phyloP scores from a whole-genome alignment of 345 rosid species.

The Populus nigra region DNA sequence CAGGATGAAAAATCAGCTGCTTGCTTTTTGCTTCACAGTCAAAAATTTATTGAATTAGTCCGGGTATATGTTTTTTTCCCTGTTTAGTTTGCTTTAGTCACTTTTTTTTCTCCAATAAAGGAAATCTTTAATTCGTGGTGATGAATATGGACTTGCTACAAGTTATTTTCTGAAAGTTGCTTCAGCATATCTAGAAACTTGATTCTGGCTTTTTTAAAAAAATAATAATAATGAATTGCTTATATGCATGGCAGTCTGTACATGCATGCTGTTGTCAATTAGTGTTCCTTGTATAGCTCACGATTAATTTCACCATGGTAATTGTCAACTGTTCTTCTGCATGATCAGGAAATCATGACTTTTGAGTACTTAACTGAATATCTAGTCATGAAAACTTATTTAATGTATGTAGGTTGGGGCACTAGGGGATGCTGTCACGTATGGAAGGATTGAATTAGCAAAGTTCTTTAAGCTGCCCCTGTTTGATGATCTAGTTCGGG shows the following conservation, averaged over 20 bases:
- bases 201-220: no score
- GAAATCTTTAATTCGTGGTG: background rate
- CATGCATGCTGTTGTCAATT: background rate
- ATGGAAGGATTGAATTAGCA: constrained; percentile 70
- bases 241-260: background rate
- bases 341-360: background rate
- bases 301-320: background rate
- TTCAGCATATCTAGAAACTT: background rate
- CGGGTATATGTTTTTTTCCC: constrained; percentile 53
- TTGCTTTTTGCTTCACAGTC: constrained; percentile 86
- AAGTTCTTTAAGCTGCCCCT: constrained; percentile 56
- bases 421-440: constrained; percentile 72
- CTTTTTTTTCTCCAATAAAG: background rate
- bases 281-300: background rate
- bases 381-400: background rate
- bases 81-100: background rate
- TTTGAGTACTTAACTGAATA: background rate
- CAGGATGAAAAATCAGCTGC: constrained; percentile 88
- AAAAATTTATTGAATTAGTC: constrained; percentile 81
- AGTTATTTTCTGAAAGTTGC: background rate
- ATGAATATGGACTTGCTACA: background rate
- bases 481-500: constrained; percentile 69
- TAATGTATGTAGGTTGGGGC: constrained; percentile 55
- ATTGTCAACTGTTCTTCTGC: background rate
- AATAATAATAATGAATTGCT: background rate